Percentiles rank a stretch among this genome's conserved stretches.
phyloP scores from a whole-genome alignment of 257 asterid genomes.

The Cynanchum wilfordii region DNA sequence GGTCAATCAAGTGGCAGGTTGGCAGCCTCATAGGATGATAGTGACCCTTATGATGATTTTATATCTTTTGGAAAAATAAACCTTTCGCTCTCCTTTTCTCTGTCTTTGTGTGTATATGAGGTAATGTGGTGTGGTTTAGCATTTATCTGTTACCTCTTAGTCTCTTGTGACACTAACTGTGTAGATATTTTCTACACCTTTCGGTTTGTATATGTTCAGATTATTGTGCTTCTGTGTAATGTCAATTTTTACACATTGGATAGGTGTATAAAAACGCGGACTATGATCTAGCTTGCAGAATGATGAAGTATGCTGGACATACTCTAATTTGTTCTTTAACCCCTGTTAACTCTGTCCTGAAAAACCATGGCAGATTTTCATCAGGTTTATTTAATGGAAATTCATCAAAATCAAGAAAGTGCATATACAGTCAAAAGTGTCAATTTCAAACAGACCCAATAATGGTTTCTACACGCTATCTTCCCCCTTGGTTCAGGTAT shows the following conservation, averaged over 20 bases:
- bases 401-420: slow-evolving; percentile 39
- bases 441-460: slow-evolving; percentile 33
- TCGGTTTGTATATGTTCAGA: neutral
- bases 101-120: neutral
- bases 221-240: slow-evolving; percentile 48
- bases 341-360: slow-evolving; percentile 62
- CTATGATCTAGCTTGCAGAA: slow-evolving; percentile 43
- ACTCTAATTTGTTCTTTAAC: slow-evolving; percentile 66
- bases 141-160: neutral
- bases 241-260: slow-evolving; percentile 47
- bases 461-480: slow-evolving; percentile 67
- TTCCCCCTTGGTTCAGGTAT: slow-evolving; percentile 93
- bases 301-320: slow-evolving; percentile 62
- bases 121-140: neutral
- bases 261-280: slow-evolving; percentile 59
- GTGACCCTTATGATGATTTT: neutral
- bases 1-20: neutral
- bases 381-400: slow-evolving; percentile 33
- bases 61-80: neutral
- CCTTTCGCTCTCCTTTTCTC: neutral
- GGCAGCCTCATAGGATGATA: neutral
- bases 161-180: neutral
- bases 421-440: slow-evolving; percentile 34
- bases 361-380: slow-evolving; percentile 59
- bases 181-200: neutral